Evolutionary conservation across 352 stramenopile genomes (phyloP).

Genomic region (Blastocystis sp.): DNA sequence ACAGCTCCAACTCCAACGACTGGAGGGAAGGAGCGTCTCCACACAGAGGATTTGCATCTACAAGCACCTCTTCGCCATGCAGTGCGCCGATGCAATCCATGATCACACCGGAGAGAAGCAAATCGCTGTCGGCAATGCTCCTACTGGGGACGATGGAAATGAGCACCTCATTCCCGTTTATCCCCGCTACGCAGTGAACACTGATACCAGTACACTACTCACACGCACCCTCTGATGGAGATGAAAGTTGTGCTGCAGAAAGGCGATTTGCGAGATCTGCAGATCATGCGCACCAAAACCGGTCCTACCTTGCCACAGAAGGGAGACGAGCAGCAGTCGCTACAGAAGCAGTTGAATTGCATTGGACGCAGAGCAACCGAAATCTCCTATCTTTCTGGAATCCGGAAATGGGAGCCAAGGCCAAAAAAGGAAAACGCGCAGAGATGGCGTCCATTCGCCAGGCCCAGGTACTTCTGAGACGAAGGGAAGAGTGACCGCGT

Average conservation of each 20-base stretch:
- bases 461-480: not conserved
- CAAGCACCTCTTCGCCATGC: not conserved
- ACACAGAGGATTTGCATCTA: not conserved
- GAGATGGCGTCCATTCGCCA: constrained; percentile 55
- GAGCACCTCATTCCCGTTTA: not conserved
- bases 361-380: not conserved
- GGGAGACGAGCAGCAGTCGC: not conserved
- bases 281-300: not conserved
- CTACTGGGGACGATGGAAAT: constrained; percentile 3
- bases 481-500: not conserved
- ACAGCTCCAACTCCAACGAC: constrained; percentile 3
- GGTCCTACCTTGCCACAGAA: not conserved
- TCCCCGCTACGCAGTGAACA: not conserved
- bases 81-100: constrained; percentile 1
- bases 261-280: not conserved
- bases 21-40: not conserved
- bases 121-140: not conserved
- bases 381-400: not conserved
- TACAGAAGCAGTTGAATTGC: constrained; percentile 43
- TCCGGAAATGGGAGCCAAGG: not conserved
- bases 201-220: not conserved
- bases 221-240: not conserved
- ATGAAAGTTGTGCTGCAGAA: constrained; percentile 7
- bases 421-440: not conserved
- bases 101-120: not conserved